Evolutionary conservation across 225 moss, liverwort and hornwort species (phyloP).

Genomic region (Marchantia polymorpha): DNA sequence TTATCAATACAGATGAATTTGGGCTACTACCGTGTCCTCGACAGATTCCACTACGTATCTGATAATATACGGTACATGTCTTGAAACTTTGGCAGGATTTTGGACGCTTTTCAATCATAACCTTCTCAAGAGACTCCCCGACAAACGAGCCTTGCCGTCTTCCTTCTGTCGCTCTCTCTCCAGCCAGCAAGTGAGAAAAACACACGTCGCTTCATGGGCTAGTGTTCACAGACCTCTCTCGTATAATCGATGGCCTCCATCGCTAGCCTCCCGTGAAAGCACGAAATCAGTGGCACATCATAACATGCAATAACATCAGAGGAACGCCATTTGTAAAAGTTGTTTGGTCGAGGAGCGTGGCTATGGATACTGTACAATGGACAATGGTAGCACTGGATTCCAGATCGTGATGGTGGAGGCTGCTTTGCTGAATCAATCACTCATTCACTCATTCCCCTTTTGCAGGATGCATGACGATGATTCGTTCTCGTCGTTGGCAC

Average conservation of each 20-base stretch:
- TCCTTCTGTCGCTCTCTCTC: too few species aligned
- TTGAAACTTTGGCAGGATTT: not conserved
- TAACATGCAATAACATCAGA: not conserved
- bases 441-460: not conserved
- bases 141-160: too few species aligned
- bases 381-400: not conserved
- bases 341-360: not conserved
- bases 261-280: too few species aligned
- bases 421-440: too few species aligned
- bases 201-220: too few species aligned
- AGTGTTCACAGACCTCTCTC: too few species aligned
- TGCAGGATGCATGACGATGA: not conserved
- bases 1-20: not conserved
- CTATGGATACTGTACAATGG: not conserved
- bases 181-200: too few species aligned
- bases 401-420: not conserved
- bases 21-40: not conserved
- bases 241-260: too few species aligned
- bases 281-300: not conserved
- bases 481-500: not conserved
- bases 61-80: not conserved
- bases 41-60: not conserved
- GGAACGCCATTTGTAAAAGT: not conserved
- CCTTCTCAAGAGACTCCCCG: too few species aligned
- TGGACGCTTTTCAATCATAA: too few species aligned